Base-by-base conservation (phyloP, 2,329 filamentous ascomycete species). In the Arthroderma sp. region DNA sequence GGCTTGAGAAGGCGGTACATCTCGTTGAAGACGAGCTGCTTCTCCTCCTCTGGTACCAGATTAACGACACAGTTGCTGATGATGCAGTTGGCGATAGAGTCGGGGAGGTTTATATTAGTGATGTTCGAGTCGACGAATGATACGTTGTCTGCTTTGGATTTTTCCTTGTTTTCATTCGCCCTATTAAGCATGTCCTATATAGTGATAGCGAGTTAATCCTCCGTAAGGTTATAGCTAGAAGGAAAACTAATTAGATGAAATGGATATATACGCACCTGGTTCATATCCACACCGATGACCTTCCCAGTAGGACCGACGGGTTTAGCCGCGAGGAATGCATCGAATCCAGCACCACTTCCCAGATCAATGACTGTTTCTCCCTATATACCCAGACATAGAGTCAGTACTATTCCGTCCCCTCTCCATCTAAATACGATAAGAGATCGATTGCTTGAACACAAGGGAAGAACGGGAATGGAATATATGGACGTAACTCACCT, bases 11-110 rank as follows among this genome's bases (percentile, higher is more conserved):
- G 50, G 1, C 78, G 69, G 46, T 66, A 66, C 53, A 80, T 78
- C 56, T 82, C 77, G 0, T 59, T 52, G 49, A 82, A 81, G 0
- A 71, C 75, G 0, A 62, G 48, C 4, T 61, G 66, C 54, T 78
- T 80, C 6, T 80, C 72, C 0, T 49, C 46, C 6, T 60, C 55
- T 0, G 74, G 74, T 1, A 79, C 71, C 0, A 79, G 70, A 50
- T 79, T 80, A 48, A 80, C 61, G 28, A 78, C 75, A 48, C 77
- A 82, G 59, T 82, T 82, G 50, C 70, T 75, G 50, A 80, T 77
- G 46, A 82, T 69, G 52, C 72, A 73, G 57, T 79, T 68, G 11
- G 68, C 71, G 10, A 55, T 69, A 6, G 48, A 53, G 6, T 58
- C 51, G 1, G 61, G 54, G 0, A 79, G 58, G 0, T 67, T 59